Conservation (phyloP, 2,329 filamentous ascomycete genomes). For the Aspergillus fructus region DNA sequence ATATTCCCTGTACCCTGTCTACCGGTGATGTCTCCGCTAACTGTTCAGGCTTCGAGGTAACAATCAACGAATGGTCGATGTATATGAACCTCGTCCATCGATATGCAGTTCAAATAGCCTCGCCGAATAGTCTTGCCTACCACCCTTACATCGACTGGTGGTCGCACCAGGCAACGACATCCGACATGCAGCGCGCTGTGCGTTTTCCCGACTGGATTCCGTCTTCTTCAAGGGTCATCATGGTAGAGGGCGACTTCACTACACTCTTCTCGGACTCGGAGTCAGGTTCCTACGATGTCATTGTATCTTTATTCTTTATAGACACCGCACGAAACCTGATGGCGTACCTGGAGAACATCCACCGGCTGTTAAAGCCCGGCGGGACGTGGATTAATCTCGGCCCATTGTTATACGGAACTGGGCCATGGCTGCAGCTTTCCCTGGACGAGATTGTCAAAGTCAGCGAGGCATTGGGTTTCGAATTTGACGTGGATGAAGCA, state of each 20-base stretch:
- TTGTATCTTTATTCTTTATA: conserved; percentile 61
- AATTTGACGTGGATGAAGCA: conserved; percentile 42
- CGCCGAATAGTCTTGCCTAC: conserved; percentile 25
- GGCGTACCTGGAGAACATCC: conserved; percentile 56
- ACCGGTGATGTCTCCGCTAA: neutral
- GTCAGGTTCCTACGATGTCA: conserved; percentile 44
- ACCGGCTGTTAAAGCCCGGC: conserved; percentile 46
- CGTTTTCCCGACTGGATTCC: conserved; percentile 46
- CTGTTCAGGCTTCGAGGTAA: conserved; percentile 49
- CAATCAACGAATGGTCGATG: conserved; percentile 58
- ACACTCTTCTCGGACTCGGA: conserved; percentile 32
- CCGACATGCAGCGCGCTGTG: conserved; percentile 49
- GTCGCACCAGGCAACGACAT: conserved; percentile 54
- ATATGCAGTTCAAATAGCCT: conserved; percentile 43
- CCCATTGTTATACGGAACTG: conserved; percentile 56
- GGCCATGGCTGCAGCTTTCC: conserved; percentile 55
- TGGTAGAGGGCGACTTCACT: conserved; percentile 58
- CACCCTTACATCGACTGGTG: conserved; percentile 58
- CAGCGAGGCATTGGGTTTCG: conserved; percentile 52
- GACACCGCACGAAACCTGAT: conserved; percentile 60
- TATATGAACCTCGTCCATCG: conserved; percentile 59
- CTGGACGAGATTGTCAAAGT: conserved; percentile 54
- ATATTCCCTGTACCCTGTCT: neutral
- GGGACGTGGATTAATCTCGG: conserved; percentile 59
- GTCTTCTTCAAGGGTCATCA: conserved; percentile 35